These are phyloP conservation scores for Withania somnifera DNA, from an alignment of 305 asterid genomes.

Conservation along the genomic window DNA sequence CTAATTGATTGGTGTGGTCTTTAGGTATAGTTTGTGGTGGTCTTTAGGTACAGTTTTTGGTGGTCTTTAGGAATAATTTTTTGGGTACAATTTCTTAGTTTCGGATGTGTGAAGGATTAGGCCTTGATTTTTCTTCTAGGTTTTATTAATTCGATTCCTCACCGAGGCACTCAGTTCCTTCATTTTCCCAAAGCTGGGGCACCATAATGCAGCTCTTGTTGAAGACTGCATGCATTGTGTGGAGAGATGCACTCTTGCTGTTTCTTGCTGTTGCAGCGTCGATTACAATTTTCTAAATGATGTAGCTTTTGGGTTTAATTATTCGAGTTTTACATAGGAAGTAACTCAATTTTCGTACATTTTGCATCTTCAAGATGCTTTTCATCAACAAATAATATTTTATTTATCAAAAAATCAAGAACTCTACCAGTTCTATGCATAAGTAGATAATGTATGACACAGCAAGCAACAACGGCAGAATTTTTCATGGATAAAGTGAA, in stretches of 20 bases:
- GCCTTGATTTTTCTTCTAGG: neutral
- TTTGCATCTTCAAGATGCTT: neutral
- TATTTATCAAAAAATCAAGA: neutral
- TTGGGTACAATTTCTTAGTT: neutral
- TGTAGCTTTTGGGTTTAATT: neutral
- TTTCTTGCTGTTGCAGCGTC: neutral
- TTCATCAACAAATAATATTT: neutral
- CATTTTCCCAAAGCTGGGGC: neutral
- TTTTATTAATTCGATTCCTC: neutral
- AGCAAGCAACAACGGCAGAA: neutral
- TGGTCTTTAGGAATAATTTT: neutral
- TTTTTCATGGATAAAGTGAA: neutral
- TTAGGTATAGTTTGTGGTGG: too few relatives aligned
- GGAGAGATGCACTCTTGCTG: neutral
- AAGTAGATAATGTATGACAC: neutral
- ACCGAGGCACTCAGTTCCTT: neutral
- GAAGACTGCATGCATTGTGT: neutral
- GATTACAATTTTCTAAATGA: neutral
- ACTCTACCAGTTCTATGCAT: neutral
- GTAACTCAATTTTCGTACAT: neutral
- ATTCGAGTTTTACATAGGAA: neutral
- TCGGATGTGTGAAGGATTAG: neutral
- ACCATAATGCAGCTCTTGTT: neutral
- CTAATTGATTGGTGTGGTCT: too few relatives aligned
- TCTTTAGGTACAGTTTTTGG: too few relatives aligned